phyloP scores from a whole-genome alignment of 1,284 basidiomycete species.

The Cryptococcus sp. region DNA sequence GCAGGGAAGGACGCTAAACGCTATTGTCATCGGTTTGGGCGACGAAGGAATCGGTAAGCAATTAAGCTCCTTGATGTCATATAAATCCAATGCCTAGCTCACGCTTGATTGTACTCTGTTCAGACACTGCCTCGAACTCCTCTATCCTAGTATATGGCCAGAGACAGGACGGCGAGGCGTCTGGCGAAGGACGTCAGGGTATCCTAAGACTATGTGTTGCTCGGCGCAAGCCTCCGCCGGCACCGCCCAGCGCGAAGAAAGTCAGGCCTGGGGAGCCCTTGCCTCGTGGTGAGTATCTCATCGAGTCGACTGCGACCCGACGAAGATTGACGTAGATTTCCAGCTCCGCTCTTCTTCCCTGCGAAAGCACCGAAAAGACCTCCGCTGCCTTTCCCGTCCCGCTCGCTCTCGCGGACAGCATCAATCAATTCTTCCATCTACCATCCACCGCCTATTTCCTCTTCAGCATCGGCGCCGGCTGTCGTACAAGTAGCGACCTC shows the following conservation, averaged over 20 bases:
- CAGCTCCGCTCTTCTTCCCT: slow-evolving; percentile 43
- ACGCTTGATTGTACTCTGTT: not conserved
- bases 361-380: slow-evolving; percentile 31
- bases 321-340: not conserved
- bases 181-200: slow-evolving; percentile 1
- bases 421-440: slow-evolving; percentile 44
- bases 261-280: slow-evolving; percentile 52
- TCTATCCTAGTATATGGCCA: slow-evolving; percentile 45
- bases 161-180: slow-evolving; percentile 1
- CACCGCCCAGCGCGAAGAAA: slow-evolving; percentile 34
- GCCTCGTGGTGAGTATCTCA: slow-evolving; percentile 42
- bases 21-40: slow-evolving; percentile 46
- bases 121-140: slow-evolving; percentile 27
- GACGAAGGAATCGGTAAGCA: slow-evolving; percentile 43
- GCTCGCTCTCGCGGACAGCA: slow-evolving; percentile 33
- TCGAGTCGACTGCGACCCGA: not conserved
- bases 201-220: slow-evolving; percentile 38
- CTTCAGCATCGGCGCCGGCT: slow-evolving; percentile 14
- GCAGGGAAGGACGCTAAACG: slow-evolving; percentile 38
- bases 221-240: slow-evolving; percentile 29
- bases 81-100: not conserved
- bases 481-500: not conserved
- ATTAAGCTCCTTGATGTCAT: not conserved
- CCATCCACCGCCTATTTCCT: slow-evolving; percentile 49
- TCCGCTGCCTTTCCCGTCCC: slow-evolving; percentile 35